Percentiles rank a stretch among this genome's conserved stretches.
These are phyloP conservation scores for Brassica balearica DNA, from an alignment of 441 rosid species.

Conservation along the genomic window DNA sequence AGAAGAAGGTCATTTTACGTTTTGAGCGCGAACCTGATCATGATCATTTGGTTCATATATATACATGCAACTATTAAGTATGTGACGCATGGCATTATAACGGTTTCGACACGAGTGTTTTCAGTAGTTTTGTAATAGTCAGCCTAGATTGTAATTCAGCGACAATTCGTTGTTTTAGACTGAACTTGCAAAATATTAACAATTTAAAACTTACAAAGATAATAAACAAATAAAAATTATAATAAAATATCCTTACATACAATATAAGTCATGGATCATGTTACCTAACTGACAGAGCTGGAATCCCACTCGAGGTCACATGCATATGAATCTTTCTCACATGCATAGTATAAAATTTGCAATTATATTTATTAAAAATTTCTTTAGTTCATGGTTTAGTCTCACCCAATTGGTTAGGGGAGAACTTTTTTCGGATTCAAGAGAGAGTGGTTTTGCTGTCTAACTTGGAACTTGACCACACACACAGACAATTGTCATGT, in stretches of 20 bases:
- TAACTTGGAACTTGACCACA: background rate
- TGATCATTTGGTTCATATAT: conserved; percentile 9
- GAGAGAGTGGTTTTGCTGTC: background rate
- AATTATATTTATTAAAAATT: background rate
- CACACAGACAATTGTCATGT: background rate
- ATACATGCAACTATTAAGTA: conserved; percentile 8
- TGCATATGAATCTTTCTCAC: conserved; percentile 52
- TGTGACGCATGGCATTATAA: conserved; percentile 9
- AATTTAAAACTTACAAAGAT: conserved; percentile 22
- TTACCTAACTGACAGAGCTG: conserved; percentile 71
- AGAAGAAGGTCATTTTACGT: conserved; percentile 19
- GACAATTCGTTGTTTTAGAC: background rate
- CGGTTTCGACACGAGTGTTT: background rate
- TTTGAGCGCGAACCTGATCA: background rate
- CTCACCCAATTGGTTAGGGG: background rate
- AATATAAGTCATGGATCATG: conserved; percentile 52
- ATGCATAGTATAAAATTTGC: background rate
- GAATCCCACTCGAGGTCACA: conserved; percentile 80
- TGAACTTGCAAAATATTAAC: conserved; percentile 31
- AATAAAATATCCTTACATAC: conserved; percentile 1
- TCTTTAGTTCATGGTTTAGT: background rate
- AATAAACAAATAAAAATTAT: background rate
- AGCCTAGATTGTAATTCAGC: background rate
- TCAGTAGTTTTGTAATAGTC: background rate
- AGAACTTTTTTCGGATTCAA: background rate